Base-by-base conservation (phyloP, 2,329 filamentous ascomycete genomes). In the Hypoxylon sp. region DNA sequence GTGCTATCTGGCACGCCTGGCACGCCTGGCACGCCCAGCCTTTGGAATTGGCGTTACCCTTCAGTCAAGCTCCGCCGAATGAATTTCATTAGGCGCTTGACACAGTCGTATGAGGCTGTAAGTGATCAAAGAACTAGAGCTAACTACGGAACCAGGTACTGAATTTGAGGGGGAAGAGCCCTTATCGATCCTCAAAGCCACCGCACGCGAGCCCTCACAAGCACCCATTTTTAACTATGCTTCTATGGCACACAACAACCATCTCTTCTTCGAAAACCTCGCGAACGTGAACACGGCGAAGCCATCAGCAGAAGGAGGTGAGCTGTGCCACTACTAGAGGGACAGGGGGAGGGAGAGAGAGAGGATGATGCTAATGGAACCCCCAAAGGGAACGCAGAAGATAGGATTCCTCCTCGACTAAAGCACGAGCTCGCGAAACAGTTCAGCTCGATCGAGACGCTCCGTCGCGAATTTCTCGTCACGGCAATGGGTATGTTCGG, bases 201-300 rank as follows among this genome's bases (percentile, higher is more conserved):
- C 90, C 63, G 92, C 95, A 65, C 93, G 94, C 79, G 88, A 96
- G 75, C 91, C 95, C 46, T 84, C 85, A 71, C 84, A 87, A 68
- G 96, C 96, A 43, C 85, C 90, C 73, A 83, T 91, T 77, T 99
- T 99, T 89, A 99, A 98, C 87, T 88, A 96, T 79, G 96, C 96
- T 79, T 97, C 93, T 74, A 97, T 97, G 92, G 92, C 93, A 60
- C 91, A 92, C 85, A 98, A 98, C 87, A 97, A 89, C 78, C 83
- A 89, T 77, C 91, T 93, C 84, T 95, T 93, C 87, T 94, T 95
- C 85, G 78, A 87, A 71, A 80, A 84, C 67, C 78, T 90, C 54
- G 76, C 78, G 16, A 69, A 69, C 43, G 47, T 71, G 21, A 48
- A 65, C 5, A 34, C 29, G 1, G 21, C 58, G 5, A 60, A 52